Percentiles rank a stretch among this genome's conserved stretches.
These are phyloP conservation scores for Microbotryomycetes sp. DNA, from an alignment of 1,284 basidiomycete species.

Conservation along the genomic window DNA sequence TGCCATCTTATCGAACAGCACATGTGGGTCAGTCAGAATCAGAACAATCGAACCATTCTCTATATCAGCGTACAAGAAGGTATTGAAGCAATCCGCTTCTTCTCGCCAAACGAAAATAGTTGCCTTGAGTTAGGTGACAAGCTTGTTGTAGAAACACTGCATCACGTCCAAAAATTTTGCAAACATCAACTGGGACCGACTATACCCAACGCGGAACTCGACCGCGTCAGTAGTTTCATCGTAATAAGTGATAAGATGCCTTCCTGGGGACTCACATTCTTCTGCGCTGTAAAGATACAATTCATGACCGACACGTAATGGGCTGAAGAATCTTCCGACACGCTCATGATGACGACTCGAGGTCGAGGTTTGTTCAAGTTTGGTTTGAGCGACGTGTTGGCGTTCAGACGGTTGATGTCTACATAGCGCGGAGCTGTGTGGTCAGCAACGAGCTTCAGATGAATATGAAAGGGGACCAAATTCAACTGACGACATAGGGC, in stretches of 20 bases:
- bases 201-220: too few relatives aligned
- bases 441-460: background rate
- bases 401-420: constrained; percentile 78
- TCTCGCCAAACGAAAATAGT: constrained; percentile 77
- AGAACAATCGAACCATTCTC: too few relatives aligned
- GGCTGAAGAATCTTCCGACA: constrained; percentile 77
- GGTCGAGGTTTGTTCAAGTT: constrained; percentile 46
- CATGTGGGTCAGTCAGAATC: too few relatives aligned
- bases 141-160: constrained; percentile 97
- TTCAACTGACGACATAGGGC: constrained; percentile 70
- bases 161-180: constrained; percentile 82
- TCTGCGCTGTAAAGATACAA: constrained; percentile 97
- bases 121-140: constrained; percentile 86
- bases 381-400: constrained; percentile 42
- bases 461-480: background rate
- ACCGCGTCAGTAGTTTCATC: too few relatives aligned
- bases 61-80: constrained; percentile 66
- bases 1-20: constrained; percentile 71
- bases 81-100: constrained; percentile 80
- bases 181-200: constrained; percentile 94
- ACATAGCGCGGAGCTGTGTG: background rate
- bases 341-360: constrained; percentile 83
- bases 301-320: constrained; percentile 99
- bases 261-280: constrained; percentile 67
- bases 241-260: too few relatives aligned